Evolutionary conservation across 257 asterid genomes (phyloP).

Genomic region (Ilex asprella): DNA sequence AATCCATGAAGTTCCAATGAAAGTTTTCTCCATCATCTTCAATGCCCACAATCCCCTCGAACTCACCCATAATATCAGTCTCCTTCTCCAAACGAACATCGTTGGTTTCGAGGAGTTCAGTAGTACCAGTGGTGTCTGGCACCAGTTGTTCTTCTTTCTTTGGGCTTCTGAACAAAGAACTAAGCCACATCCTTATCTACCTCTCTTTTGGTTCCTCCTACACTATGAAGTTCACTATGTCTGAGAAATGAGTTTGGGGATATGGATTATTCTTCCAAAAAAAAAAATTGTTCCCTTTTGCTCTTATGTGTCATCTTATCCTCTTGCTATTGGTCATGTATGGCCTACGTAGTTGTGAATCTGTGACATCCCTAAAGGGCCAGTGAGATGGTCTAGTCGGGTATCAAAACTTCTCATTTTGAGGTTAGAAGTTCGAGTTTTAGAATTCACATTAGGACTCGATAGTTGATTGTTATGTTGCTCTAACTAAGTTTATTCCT

Average conservation of each 20-base stretch:
- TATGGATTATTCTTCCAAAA: neutral
- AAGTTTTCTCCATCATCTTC: conserved; percentile 3
- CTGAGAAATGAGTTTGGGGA: neutral
- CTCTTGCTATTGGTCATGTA: conserved; percentile 1
- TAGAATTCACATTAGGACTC: too few species aligned
- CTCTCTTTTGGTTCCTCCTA: neutral
- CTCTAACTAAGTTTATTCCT: too few species aligned
- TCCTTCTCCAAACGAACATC: neutral
- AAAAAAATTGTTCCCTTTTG: neutral
- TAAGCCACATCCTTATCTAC: neutral
- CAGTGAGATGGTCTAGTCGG: too few species aligned
- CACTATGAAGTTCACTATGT: neutral
- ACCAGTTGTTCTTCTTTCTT: conserved; percentile 3
- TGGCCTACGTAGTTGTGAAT: neutral
- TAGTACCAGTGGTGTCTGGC: neutral
- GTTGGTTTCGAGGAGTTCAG: neutral
- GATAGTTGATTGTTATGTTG: too few species aligned
- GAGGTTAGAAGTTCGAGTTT: too few species aligned
- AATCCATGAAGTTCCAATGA: conserved; percentile 8
- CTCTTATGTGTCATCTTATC: conserved; percentile 10
- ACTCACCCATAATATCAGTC: neutral
- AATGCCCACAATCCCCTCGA: neutral
- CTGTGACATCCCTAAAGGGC: neutral
- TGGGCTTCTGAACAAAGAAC: neutral
- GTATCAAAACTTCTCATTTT: too few species aligned